Evolutionary conservation across 768 basidiomycete species (phyloP).

Genomic region (Russula brevipes): DNA sequence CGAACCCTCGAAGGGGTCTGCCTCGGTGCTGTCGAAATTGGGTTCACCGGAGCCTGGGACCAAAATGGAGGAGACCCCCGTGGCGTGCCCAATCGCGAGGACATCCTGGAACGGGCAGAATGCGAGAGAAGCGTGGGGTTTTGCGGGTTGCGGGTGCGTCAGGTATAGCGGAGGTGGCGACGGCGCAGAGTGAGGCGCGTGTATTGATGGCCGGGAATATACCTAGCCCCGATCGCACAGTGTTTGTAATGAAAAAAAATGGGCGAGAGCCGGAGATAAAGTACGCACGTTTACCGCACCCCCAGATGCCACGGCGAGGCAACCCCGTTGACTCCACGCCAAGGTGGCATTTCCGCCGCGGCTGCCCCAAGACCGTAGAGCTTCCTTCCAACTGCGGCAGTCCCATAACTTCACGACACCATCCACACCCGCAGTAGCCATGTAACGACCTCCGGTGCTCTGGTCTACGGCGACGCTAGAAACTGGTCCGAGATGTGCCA

Average conservation of each 20-base stretch:
- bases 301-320: conserved; percentile 74
- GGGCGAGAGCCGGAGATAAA: neutral
- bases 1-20: conserved; percentile 90
- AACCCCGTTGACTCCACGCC: conserved; percentile 84
- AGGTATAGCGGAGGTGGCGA: conserved; percentile 79
- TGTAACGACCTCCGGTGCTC: conserved; percentile 79
- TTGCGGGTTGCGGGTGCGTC: conserved; percentile 77
- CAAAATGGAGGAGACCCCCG: conserved; percentile 78
- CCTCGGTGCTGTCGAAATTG: conserved; percentile 90
- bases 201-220: conserved; percentile 65
- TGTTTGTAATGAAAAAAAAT: neutral
- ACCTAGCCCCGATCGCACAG: conserved; percentile 44
- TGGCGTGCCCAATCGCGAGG: conserved; percentile 70
- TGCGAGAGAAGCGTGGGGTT: conserved; percentile 67
- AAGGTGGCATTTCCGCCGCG: conserved; percentile 64
- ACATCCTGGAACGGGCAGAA: conserved; percentile 90
- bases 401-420: conserved; percentile 95
- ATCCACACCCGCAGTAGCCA: conserved; percentile 87
- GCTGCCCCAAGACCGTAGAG: conserved; percentile 72
- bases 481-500: conserved; percentile 88
- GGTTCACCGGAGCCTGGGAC: conserved; percentile 92
- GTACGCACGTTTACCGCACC: conserved; percentile 73
- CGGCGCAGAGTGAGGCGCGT: conserved; percentile 43
- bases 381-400: conserved; percentile 90
- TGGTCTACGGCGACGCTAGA: conserved; percentile 78